phyloP scores from a whole-genome alignment of 306 rosid species.

The Psophocarpus tetragonolobus region DNA sequence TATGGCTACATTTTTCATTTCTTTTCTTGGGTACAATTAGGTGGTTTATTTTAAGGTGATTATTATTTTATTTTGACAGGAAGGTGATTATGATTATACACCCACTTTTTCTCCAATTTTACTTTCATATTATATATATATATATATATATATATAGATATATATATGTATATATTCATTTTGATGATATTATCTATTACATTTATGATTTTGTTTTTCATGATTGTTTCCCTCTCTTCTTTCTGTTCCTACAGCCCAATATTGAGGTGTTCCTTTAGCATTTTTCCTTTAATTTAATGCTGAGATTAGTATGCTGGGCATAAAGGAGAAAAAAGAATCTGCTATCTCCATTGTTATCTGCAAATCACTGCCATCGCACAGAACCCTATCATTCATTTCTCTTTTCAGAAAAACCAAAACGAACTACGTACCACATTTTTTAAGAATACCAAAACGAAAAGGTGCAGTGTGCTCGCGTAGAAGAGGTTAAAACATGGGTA shows the following conservation, averaged over 20 bases:
- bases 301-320: slow-evolving; percentile 43
- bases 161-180: too few relatives aligned
- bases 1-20: too few relatives aligned
- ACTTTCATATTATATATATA: too few relatives aligned
- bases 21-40: background rate
- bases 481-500: background rate
- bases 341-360: background rate
- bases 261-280: background rate
- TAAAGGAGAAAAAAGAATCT: slow-evolving; percentile 36
- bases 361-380: slow-evolving; percentile 2
- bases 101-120: too few relatives aligned
- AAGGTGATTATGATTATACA: too few relatives aligned
- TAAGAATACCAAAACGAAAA: slow-evolving; percentile 18
- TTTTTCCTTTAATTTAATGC: slow-evolving; percentile 16
- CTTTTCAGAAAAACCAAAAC: slow-evolving; percentile 28
- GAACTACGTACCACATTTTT: background rate
- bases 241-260: background rate
- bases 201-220: too few relatives aligned
- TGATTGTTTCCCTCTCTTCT: too few relatives aligned
- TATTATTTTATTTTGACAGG: too few relatives aligned
- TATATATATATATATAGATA: too few relatives aligned
- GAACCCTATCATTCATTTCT: slow-evolving; percentile 32
- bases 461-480: background rate
- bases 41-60: background rate
- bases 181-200: too few relatives aligned